A percentile compares a stretch with the other conserved stretches of the same genome.
phyloP scores from a whole-genome alignment of 805 yeast genomes.

The Clavispora fructus region DNA sequence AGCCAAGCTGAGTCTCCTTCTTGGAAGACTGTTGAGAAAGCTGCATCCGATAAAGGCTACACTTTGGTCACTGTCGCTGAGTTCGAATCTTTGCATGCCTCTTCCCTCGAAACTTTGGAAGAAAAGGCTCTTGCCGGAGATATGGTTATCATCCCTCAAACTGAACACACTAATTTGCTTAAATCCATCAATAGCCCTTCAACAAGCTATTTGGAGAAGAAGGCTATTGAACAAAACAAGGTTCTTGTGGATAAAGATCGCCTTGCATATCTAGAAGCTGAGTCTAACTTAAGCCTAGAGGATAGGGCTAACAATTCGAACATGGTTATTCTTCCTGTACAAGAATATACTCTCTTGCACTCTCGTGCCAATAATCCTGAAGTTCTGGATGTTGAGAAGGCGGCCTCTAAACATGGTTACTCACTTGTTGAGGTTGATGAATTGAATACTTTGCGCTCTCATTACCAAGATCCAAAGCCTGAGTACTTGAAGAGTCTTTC shows the following conservation, averaged over 20 bases:
- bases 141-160: constrained; percentile 4
- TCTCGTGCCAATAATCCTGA: constrained; percentile 7
- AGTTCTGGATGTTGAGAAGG: not conserved
- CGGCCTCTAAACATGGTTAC: constrained; percentile 4
- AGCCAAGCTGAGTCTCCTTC: not conserved
- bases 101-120: constrained; percentile 7
- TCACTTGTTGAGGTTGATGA: not conserved
- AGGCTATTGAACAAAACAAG: constrained; percentile 4
- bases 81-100: constrained; percentile 2
- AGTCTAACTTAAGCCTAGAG: constrained; percentile 8
- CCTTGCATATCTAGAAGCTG: constrained; percentile 9
- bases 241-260: constrained; percentile 8
- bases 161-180: constrained; percentile 4
- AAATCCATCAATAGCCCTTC: constrained; percentile 2
- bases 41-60: constrained; percentile 5
- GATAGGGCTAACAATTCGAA: constrained; percentile 16
- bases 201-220: constrained; percentile 1
- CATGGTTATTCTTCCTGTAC: constrained; percentile 10
- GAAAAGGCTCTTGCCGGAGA: constrained; percentile 6
- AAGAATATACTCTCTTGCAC: constrained; percentile 8
- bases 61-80: constrained; percentile 3
- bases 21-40: constrained; percentile 5
- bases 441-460: not conserved
- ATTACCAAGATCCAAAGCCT: not conserved
- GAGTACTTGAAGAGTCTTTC: not conserved